phyloP scores from a whole-genome alignment of 2,329 filamentous ascomycete genomes.

The Cercospora sojina region DNA sequence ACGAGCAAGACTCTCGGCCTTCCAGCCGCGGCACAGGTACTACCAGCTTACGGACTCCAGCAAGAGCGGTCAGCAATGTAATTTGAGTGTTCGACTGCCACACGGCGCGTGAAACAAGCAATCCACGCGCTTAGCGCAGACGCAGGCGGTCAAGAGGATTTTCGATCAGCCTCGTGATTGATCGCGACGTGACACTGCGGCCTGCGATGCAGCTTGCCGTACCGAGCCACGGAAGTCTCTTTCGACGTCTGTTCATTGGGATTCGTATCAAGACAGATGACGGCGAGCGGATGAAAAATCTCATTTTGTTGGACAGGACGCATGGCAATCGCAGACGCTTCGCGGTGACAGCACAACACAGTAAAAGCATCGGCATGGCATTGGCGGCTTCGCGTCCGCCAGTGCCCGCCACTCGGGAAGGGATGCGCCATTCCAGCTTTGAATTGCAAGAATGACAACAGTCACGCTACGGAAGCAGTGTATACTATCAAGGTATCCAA shows the following conservation, averaged over 20 bases:
- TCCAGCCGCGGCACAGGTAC: slow-evolving; percentile 26
- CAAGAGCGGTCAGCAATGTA: slow-evolving; percentile 15
- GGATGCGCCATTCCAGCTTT: not conserved
- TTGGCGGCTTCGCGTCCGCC: not conserved
- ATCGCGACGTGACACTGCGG: slow-evolving; percentile 21
- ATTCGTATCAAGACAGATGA: slow-evolving; percentile 7
- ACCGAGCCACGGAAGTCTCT: slow-evolving; percentile 24
- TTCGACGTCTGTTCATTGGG: slow-evolving; percentile 16
- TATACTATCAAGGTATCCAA: not conserved
- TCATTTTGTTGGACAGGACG: slow-evolving; percentile 22
- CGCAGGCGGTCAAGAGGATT: slow-evolving; percentile 10
- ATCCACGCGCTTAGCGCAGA: not conserved
- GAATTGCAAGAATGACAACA: not conserved
- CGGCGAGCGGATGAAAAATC: slow-evolving; percentile 12
- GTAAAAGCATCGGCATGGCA: slow-evolving; percentile 19
- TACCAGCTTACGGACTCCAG: slow-evolving; percentile 5
- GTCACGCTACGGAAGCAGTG: not conserved
- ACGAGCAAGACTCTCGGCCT: slow-evolving; percentile 22
- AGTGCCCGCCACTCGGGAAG: not conserved
- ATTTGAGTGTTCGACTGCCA: slow-evolving; percentile 12
- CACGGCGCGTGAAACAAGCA: slow-evolving; percentile 5
- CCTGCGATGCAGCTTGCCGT: slow-evolving; percentile 26
- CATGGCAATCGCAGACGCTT: slow-evolving; percentile 27
- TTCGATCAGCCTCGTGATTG: slow-evolving; percentile 5
- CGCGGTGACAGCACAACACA: slow-evolving; percentile 22